Evolutionary conservation across 2,329 filamentous ascomycete species (phyloP).

Genomic region (Calonectria henricotiae): DNA sequence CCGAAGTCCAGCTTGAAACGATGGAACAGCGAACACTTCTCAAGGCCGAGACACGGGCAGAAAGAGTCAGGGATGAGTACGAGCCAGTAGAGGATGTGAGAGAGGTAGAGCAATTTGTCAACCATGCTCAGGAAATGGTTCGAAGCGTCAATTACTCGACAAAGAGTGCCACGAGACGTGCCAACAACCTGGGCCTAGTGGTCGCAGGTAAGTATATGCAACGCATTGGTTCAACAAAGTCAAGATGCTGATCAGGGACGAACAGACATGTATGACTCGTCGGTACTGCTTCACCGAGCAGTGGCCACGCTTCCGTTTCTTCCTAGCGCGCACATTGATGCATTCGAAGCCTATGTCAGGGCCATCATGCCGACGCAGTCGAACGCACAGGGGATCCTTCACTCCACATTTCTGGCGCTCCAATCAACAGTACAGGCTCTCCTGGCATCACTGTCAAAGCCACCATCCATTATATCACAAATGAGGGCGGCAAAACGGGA

Average conservation of each 20-base stretch:
- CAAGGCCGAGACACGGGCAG: conserved; percentile 86
- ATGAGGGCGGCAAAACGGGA: conserved; percentile 83
- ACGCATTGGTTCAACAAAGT: conserved; percentile 30
- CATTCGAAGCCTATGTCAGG: conserved; percentile 81
- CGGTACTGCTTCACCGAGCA: conserved; percentile 69
- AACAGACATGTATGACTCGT: conserved; percentile 79
- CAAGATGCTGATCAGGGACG: conserved; percentile 50
- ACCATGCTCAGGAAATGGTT: conserved; percentile 91
- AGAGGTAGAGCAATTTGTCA: conserved; percentile 94
- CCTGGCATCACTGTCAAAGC: conserved; percentile 83
- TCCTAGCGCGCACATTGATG: conserved; percentile 77
- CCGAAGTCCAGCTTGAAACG: conserved; percentile 91
- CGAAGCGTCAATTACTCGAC: conserved; percentile 88
- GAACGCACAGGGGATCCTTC: conserved; percentile 81
- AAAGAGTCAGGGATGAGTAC: conserved; percentile 91
- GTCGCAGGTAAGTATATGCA: conserved; percentile 67
- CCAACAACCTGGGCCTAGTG: conserved; percentile 80
- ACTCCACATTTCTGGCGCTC: conserved; percentile 84
- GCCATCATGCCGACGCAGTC: conserved; percentile 79
- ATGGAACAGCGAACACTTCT: conserved; percentile 90
- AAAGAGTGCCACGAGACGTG: conserved; percentile 85
- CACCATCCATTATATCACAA: conserved; percentile 82
- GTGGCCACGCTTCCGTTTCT: conserved; percentile 77
- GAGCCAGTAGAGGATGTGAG: conserved; percentile 86
- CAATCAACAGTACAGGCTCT: conserved; percentile 89